Evolutionary conservation across 257 asterid genomes (phyloP).

Genomic region (Gentiana straminea): DNA sequence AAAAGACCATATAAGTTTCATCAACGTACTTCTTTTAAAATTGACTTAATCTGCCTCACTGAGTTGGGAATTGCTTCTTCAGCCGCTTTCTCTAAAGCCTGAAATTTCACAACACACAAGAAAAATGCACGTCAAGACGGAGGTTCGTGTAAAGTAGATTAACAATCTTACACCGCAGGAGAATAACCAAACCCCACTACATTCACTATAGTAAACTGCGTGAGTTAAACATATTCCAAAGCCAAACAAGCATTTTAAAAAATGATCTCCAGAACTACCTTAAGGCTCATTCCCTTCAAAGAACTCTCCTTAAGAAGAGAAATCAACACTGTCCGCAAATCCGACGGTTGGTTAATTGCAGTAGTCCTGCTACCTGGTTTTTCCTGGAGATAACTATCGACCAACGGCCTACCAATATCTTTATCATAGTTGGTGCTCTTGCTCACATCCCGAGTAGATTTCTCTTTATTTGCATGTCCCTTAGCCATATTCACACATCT

Average conservation of each 20-base stretch:
- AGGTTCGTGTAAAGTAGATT: constrained; percentile 7
- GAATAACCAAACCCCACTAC: no score
- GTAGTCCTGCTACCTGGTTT: constrained; percentile 33
- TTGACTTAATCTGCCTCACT: constrained; percentile 61
- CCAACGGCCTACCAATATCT: constrained; percentile 38
- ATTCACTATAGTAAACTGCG: no score
- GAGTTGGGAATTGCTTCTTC: constrained; percentile 70
- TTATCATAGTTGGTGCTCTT: constrained; percentile 45
- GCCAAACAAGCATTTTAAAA: background rate
- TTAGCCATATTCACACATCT: constrained; percentile 41
- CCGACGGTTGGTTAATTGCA: constrained; percentile 37
- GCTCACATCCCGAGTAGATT: constrained; percentile 28
- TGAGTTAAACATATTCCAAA: background rate
- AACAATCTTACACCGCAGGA: background rate
- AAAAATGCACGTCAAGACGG: constrained; percentile 3
- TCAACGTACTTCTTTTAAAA: constrained; percentile 64
- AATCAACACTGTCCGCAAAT: constrained; percentile 55
- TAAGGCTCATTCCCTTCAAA: constrained; percentile 71
- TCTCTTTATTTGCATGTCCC: constrained; percentile 32
- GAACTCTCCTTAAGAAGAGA: constrained; percentile 66
- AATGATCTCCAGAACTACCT: constrained; percentile 34
- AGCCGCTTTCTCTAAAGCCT: constrained; percentile 92
- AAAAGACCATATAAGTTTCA: constrained; percentile 10
- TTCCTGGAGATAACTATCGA: constrained; percentile 28
- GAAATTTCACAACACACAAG: constrained; percentile 9